phyloP scores from a whole-genome alignment of 2,329 filamentous ascomycete genomes.

The Falciphora oryzae region DNA sequence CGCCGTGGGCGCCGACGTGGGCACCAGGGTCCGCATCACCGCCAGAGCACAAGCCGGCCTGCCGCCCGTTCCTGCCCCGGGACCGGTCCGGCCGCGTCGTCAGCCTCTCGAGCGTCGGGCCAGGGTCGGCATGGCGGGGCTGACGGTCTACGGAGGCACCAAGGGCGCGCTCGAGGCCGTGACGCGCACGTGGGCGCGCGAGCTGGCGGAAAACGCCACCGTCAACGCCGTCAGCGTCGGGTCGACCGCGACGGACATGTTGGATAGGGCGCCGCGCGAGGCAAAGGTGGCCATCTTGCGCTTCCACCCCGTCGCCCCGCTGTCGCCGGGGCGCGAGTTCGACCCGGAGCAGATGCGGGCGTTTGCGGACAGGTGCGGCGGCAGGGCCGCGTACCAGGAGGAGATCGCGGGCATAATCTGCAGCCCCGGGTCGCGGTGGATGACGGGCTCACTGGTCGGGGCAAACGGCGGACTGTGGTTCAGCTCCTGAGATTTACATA shows the following conservation, averaged over 20 bases:
- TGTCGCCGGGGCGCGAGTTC: conserved; percentile 31
- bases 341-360: conserved; percentile 24
- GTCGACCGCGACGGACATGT: conserved; percentile 28
- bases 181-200: conserved; percentile 56
- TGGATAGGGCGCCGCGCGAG: conserved; percentile 48
- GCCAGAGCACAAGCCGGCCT: neutral
- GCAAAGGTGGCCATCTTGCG: conserved; percentile 30
- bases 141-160: conserved; percentile 55
- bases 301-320: conserved; percentile 42
- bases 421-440: conserved; percentile 59
- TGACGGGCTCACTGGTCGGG: conserved; percentile 65
- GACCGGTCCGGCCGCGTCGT: conserved; percentile 54
- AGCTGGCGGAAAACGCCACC: conserved; percentile 48
- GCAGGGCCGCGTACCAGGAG: conserved; percentile 52
- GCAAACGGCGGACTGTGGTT: conserved; percentile 51
- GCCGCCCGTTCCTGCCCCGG: conserved; percentile 33
- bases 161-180: conserved; percentile 58
- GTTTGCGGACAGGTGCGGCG: conserved; percentile 43
- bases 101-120: conserved; percentile 48
- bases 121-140: conserved; percentile 45
- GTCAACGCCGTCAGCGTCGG: conserved; percentile 47
- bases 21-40: conserved; percentile 17
- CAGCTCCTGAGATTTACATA: neutral
- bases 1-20: conserved; percentile 37
- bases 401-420: conserved; percentile 71